Percentiles rank a stretch among this genome's conserved stretches.
These are phyloP conservation scores for Fusarium coicis DNA, from an alignment of 2,329 filamentous ascomycete genomes.

Conservation along the genomic window DNA sequence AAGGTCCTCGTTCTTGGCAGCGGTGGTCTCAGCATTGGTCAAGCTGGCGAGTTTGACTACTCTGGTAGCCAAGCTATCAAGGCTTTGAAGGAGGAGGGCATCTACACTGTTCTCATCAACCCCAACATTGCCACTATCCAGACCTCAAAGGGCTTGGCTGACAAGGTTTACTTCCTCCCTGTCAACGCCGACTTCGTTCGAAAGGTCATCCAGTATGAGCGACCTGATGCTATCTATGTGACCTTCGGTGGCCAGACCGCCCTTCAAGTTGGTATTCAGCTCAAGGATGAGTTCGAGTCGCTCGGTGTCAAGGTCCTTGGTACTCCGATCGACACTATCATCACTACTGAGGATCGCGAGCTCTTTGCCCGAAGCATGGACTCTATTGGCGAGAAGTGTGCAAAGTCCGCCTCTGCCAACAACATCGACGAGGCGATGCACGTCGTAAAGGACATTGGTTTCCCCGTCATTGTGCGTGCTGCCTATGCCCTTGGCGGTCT, in stretches of 20 bases:
- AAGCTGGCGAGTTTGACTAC: constrained; percentile 99
- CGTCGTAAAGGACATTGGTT: constrained; percentile 92
- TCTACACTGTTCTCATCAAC: constrained; percentile 98
- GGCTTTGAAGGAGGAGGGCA: constrained; percentile 95
- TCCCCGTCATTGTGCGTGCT: constrained; percentile 95
- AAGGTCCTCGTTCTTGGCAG: constrained; percentile 95
- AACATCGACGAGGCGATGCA: constrained; percentile 87
- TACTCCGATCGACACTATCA: constrained; percentile 97
- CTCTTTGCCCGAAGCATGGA: constrained; percentile 98
- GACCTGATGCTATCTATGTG: constrained; percentile 95
- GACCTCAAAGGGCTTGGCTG: constrained; percentile 95
- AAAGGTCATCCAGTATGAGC: constrained; percentile 95
- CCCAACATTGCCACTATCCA: constrained; percentile 99
- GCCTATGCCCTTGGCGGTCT: constrained; percentile 96
- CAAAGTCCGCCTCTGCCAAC: constrained; percentile 93
- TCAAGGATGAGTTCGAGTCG: constrained; percentile 94
- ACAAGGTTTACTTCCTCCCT: constrained; percentile 98
- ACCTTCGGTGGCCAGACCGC: constrained; percentile 98
- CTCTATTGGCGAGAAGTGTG: constrained; percentile 96
- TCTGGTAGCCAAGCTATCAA: constrained; percentile 99
- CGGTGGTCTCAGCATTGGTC: constrained; percentile 95
- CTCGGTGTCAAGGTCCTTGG: constrained; percentile 95
- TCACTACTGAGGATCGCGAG: constrained; percentile 97
- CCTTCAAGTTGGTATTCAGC: constrained; percentile 94
- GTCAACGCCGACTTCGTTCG: constrained; percentile 97